Evolutionary conservation across 352 stramenopile species (phyloP).

Genomic region (Pythium phragmitis): DNA sequence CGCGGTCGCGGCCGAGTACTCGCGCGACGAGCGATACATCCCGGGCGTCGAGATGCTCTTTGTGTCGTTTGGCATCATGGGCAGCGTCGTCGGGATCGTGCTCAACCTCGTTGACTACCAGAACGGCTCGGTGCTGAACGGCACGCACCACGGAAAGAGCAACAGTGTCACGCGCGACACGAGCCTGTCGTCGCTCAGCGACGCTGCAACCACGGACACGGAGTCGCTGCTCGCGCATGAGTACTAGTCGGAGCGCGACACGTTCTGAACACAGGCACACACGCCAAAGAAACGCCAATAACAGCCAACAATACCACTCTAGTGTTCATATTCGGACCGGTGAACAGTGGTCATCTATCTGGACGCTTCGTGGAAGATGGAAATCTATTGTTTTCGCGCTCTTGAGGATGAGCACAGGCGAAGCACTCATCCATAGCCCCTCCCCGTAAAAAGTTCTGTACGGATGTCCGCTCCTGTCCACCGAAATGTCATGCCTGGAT

Average conservation of each 20-base stretch:
- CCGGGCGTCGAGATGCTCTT: constrained; percentile 82
- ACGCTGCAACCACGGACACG: constrained; percentile 45
- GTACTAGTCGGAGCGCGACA: constrained; percentile 29
- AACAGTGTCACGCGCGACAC: constrained; percentile 22
- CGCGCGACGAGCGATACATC: constrained; percentile 70
- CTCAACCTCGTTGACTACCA: constrained; percentile 81
- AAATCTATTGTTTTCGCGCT: too few relatives aligned
- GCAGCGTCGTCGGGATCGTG: constrained; percentile 62
- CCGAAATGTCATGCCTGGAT: too few relatives aligned
- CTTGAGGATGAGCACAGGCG: too few relatives aligned
- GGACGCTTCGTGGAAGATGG: too few relatives aligned
- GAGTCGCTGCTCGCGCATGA: constrained; percentile 59
- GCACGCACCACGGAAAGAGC: constrained; percentile 34
- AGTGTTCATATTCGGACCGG: too few relatives aligned
- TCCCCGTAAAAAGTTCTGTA: too few relatives aligned
- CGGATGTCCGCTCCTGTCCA: too few relatives aligned
- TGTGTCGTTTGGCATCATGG: constrained; percentile 71
- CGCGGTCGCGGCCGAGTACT: constrained; percentile 73
- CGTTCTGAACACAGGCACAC: too few relatives aligned
- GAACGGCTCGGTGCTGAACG: constrained; percentile 76
- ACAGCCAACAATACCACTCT: too few relatives aligned
- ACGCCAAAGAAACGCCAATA: too few relatives aligned
- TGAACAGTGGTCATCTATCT: too few relatives aligned
- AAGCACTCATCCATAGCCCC: too few relatives aligned
- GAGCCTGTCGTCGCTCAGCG: constrained; percentile 34